Evolutionary conservation across 441 rosid species (phyloP), one percentile per base, ranked within the genome.

Genomic region (Pelargonium myrrhifolium): DNA sequence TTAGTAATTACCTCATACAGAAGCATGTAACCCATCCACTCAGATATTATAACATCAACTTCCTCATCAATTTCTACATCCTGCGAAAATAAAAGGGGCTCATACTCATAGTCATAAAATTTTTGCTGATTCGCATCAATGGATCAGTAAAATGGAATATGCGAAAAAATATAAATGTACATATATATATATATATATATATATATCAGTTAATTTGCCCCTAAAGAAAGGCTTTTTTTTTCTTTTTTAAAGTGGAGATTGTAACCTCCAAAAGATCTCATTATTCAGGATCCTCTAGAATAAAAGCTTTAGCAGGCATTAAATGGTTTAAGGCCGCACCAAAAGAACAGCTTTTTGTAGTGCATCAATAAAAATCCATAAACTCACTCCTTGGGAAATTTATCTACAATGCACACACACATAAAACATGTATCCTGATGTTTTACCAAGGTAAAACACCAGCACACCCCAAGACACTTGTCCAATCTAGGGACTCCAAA

Each of bases 11-110:
- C 97, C 97, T 94, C 99, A 78, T 89, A 91, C 67, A 94, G 77
- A 81, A 94, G 98, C 99, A 92, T 86, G 86, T 89, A 91, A 64
- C 99, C 98, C 99, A 94, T 94, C 99, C 99, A 94, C 74, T 94
- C 97, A 28, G 99, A 94, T 68, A 94, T 81, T 74, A 92, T 92
- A 65, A 89, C 96, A 80, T 94, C 99, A 76, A 94, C 99, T 77
- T 85, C 88, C 84, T 94, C 98, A 24, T 83, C 79, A 69, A 92
- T 92, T 78, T 89, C 89, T 78, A 94, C 93, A 83, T 94, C 99
- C 98, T 94, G 87, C 69, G 72, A 65, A 70, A 72, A 67, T 76
- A 31, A 20, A 18, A 28, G 21, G 20, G 21, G 21, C 8, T 2
- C 10, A 10, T 11, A 56, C 62, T 56, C 21, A 9, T 56, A 56